Base-by-base conservation (phyloP, 2,329 filamentous ascomycete species). In the Ilyonectria destructans region DNA sequence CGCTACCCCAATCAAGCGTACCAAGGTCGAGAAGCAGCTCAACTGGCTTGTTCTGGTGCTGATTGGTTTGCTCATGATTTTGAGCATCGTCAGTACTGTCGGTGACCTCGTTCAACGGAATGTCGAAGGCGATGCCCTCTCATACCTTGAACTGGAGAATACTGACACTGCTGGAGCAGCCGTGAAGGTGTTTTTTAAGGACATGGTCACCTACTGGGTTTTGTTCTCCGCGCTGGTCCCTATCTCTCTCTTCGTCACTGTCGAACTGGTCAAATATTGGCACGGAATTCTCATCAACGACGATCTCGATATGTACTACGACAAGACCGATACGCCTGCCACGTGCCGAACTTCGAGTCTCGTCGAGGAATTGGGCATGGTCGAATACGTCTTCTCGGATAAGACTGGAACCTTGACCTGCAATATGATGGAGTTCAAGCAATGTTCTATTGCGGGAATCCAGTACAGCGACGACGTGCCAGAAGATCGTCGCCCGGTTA, bases 141-240 rank as follows among this genome's bases (percentile, higher is more conserved):
- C 83, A 15, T 99, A 98, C 80, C 87, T 99, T 17, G 81, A 89
- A 59, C 88, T 97, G 69, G 86, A 87, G 65, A 78, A 82, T 35
- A 89, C 91, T 70, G 88, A 90, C 74, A 87, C 81, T 12, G 85
- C 85, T 4, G 78, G 79, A 33, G 75, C 80, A 26, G 83, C 91
- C n/a, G 92, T 91, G 19, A 88, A 90, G 73, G 94, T 95, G 70
- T 98, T 99, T 80, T 93, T 97, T 81, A 92, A 92, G 75, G 96
- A 99, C 82, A 93, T 99, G 78, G 93, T 98, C 77, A 99, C 97
- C 2, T 98, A 98, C 81, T 99, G 96, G 96, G 96, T 99, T 35
- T 83, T 99, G 40, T 99, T 98, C 82, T 98, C 96, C 3, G 96
- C 97, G 60, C 84, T 99, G 75, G 96, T 99, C 54, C 96, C 96